Evolutionary conservation across 345 rosid genomes (phyloP), one percentile per base, ranked within the genome.

Genomic region (Conringia planisiliqua): DNA sequence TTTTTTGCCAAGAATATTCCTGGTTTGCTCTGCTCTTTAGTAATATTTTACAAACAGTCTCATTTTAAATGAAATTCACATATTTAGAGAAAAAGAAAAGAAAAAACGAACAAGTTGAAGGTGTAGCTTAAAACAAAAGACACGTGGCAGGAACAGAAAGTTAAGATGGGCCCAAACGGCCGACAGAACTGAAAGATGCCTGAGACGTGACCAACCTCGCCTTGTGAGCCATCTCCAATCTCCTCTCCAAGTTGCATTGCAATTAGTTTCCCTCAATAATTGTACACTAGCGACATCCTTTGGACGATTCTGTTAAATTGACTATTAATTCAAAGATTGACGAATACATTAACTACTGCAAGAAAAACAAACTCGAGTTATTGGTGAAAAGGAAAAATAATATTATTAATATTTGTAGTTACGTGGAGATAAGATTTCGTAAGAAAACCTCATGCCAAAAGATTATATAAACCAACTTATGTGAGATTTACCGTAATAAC

Each of bases 161-260:
- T 27, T 13, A 18, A 47, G 51, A 44, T 65, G 58, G 71, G 59
- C 10, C 58, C 71, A 44, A 64, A 36, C 20, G 44, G 48, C 48
- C 66, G 78, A 73, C 78, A 73, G 1, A 56, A 64, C 57, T 73
- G 77, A 73, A 73, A 47, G 66, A 66, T 74, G 78, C 61, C 42
- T 35, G 67, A 46, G 78, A 46, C 60, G 52, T 74, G 72, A 74
- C 72, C 65, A 65, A 73, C 44, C 44, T 55, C 24, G 24, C 24
- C 62, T 58, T 16, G 42, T 16, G 26, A 58, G 7, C 50, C 66
- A 52, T 52, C 44, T 39, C 40, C 63, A 32, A 7, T 12, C 17
- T 7, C 39, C 39, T 56, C 27, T 1, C 4, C 72, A 74, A 66
- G 43, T 74, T 59, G 73, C 33, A 1, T 38, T 33, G 12, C 13